Evolutionary conservation across 805 yeast genomes (phyloP).

Genomic region (Saccharomycopsis synnaedendra): DNA sequence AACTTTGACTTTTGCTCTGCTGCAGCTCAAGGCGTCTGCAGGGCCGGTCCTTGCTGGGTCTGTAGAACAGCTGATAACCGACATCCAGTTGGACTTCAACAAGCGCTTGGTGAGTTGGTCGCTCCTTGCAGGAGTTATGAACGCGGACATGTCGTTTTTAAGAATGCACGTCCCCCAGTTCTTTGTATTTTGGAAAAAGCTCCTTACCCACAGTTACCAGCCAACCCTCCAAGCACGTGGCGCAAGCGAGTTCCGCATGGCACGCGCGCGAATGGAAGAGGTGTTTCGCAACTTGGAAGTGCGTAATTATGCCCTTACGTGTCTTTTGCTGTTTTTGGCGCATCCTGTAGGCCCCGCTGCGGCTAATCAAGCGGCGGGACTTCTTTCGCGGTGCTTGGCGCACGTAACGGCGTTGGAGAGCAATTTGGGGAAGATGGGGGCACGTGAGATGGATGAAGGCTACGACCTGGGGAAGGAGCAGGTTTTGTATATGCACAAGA

Average conservation of each 20-base stretch:
- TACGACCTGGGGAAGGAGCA: conserved; percentile 20
- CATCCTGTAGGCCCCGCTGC: conserved; percentile 30
- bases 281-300: conserved; percentile 35
- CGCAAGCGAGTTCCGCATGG: conserved; percentile 22
- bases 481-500: conserved; percentile 27
- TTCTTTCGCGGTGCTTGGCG: conserved; percentile 32
- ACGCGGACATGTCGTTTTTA: conserved; percentile 44
- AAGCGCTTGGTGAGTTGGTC: conserved; percentile 46
- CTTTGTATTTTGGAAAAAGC: conserved; percentile 50
- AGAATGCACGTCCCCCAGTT: conserved; percentile 47
- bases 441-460: conserved; percentile 15
- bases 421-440: conserved; percentile 20
- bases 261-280: conserved; percentile 19
- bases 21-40: conserved; percentile 29
- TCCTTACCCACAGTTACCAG: conserved; percentile 39
- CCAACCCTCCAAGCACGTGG: conserved; percentile 25
- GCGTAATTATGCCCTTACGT: conserved; percentile 46
- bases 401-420: conserved; percentile 24
- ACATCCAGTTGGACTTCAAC: conserved; percentile 23
- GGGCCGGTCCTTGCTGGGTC: conserved; percentile 14
- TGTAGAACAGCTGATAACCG: conserved; percentile 17
- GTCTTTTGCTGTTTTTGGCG: conserved; percentile 41
- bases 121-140: conserved; percentile 49
- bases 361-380: conserved; percentile 33
- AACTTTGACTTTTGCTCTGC: conserved; percentile 32